Evolutionary conservation across 2,329 filamentous ascomycete species (phyloP).

Genomic region (Fusarium robinianum): DNA sequence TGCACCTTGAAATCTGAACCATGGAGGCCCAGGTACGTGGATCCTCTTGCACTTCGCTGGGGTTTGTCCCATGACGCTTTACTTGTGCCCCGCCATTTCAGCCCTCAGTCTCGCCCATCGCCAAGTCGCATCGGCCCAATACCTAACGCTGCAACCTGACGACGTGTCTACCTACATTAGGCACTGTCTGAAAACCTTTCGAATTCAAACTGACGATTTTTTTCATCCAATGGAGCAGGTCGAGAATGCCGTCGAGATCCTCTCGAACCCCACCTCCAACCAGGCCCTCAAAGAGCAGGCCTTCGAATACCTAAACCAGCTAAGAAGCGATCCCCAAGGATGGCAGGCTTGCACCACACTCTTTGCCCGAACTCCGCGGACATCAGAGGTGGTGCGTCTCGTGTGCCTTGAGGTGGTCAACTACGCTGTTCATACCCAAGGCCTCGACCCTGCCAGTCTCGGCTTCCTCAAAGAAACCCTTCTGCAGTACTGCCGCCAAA

Average conservation of each 20-base stretch:
- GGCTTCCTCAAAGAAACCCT: conserved; percentile 78
- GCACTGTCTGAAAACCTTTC: no score
- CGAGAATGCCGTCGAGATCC: conserved; percentile 93
- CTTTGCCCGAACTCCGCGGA: conserved; percentile 76
- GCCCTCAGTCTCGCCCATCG: conserved; percentile 26
- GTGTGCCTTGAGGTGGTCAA: conserved; percentile 93
- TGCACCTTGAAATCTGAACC: conserved; percentile 37
- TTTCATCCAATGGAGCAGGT: conserved; percentile 59
- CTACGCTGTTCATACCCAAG: conserved; percentile 80
- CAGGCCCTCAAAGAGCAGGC: conserved; percentile 78
- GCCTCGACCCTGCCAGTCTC: conserved; percentile 74
- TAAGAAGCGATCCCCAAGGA: conserved; percentile 79
- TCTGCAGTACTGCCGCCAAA: conserved; percentile 77
- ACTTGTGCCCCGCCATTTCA: conserved; percentile 39
- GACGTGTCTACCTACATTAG: no score
- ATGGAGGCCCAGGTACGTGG: conserved; percentile 55
- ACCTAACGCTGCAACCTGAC: conserved; percentile 14
- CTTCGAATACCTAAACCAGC: conserved; percentile 76
- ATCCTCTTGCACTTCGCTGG: conserved; percentile 9
- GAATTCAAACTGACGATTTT: no score
- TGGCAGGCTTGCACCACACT: conserved; percentile 89
- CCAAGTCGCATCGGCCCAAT: conserved; percentile 32
- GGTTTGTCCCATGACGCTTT: conserved; percentile 32
- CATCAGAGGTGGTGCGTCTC: conserved; percentile 83
- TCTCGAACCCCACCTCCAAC: conserved; percentile 80